Evolutionary conservation across 257 asterid species (phyloP).

Genomic region (Marsdenia floribunda): DNA sequence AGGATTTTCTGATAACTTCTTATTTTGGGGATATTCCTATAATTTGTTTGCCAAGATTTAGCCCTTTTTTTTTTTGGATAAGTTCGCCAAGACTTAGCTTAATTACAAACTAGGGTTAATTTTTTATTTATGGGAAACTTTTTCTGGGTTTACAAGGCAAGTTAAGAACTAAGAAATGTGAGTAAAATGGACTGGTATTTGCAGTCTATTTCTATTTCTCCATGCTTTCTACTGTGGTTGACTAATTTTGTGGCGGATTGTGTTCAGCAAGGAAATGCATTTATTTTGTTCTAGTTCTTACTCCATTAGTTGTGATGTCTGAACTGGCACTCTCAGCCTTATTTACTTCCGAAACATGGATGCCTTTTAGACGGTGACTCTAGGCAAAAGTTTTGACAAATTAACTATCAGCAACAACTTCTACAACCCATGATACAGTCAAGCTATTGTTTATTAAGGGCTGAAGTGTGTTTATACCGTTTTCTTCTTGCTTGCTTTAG

Average conservation of each 20-base stretch:
- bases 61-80: too few species aligned
- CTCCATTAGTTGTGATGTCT: background rate
- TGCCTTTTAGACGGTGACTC: background rate
- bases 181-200: background rate
- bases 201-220: background rate
- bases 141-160: background rate
- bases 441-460: background rate
- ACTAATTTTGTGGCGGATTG: background rate
- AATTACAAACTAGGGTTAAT: too few species aligned
- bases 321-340: background rate
- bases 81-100: too few species aligned
- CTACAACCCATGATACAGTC: background rate
- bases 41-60: too few species aligned
- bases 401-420: background rate
- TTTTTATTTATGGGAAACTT: too few species aligned
- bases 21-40: too few species aligned
- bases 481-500: background rate
- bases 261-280: background rate
- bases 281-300: background rate
- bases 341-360: background rate
- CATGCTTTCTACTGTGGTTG: background rate
- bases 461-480: background rate
- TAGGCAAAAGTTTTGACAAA: background rate
- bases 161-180: background rate
- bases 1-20: background rate